A percentile compares a stretch with the other conserved stretches of the same genome.
Conservation (phyloP, 495 filamentous ascomycete species). For the Rostrohypoxylon terebratum region DNA sequence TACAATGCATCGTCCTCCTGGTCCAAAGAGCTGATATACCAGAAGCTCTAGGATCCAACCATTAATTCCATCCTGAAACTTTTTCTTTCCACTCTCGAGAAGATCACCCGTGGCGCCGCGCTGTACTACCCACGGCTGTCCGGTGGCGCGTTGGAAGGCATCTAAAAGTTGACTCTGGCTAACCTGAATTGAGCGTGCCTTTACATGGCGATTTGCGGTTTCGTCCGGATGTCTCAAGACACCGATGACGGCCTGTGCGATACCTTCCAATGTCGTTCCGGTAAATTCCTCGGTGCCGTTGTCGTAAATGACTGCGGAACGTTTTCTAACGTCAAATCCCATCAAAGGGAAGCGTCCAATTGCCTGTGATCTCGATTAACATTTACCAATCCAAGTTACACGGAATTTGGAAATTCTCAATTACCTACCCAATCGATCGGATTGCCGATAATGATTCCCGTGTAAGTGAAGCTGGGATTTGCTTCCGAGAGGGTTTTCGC, state of each 20-base stretch:
- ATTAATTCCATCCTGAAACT: slow-evolving; percentile 23
- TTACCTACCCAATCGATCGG: slow-evolving; percentile 58
- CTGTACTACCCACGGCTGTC: slow-evolving; percentile 45
- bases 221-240: slow-evolving; percentile 56
- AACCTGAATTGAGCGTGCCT: slow-evolving; percentile 54
- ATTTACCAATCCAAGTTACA: background rate
- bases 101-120: slow-evolving; percentile 50
- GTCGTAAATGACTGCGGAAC: slow-evolving; percentile 58
- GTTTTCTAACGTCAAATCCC: slow-evolving; percentile 54
- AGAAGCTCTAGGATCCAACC: slow-evolving; percentile 45
- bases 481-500: slow-evolving; percentile 52
- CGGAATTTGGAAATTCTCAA: background rate
- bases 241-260: slow-evolving; percentile 59
- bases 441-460: slow-evolving; percentile 55
- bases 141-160: slow-evolving; percentile 54
- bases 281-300: slow-evolving; percentile 58
- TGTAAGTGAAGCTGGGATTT: slow-evolving; percentile 56
- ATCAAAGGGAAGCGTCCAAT: slow-evolving; percentile 48
- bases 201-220: slow-evolving; percentile 61
- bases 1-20: slow-evolving; percentile 45
- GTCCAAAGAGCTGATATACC: slow-evolving; percentile 45
- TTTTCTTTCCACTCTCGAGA: slow-evolving; percentile 41
- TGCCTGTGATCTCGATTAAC: slow-evolving; percentile 32
- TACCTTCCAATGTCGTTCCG: slow-evolving; percentile 55
- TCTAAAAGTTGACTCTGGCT: slow-evolving; percentile 58